Percentiles rank a stretch among this genome's conserved stretches.
These are phyloP conservation scores for Plasmodium inui DNA, from an alignment of 169 alveolate species.

Conservation along the genomic window DNA sequence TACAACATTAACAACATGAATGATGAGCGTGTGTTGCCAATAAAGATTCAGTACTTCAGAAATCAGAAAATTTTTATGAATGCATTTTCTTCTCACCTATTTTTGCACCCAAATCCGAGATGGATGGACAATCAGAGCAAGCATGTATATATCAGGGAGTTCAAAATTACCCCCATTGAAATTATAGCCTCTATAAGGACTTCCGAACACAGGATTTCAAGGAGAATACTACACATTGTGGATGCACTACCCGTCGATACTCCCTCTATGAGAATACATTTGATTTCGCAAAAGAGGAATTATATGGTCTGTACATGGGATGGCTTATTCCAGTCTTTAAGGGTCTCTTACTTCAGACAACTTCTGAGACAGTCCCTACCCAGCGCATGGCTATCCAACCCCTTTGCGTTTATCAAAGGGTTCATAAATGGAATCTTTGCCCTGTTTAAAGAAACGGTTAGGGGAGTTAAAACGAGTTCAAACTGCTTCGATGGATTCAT, in stretches of 20 bases:
- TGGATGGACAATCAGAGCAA: constrained; percentile 84
- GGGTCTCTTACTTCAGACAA: constrained; percentile 89
- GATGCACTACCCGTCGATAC: constrained; percentile 94
- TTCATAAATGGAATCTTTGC: constrained; percentile 86
- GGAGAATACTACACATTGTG: constrained; percentile 88
- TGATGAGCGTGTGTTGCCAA: constrained; percentile 60
- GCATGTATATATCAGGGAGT: constrained; percentile 87
- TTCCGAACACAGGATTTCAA: constrained; percentile 87
- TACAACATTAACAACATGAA: constrained; percentile 44
- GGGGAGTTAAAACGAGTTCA: constrained; percentile 80
- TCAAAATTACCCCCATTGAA: constrained; percentile 86
- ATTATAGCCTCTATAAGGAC: constrained; percentile 91
- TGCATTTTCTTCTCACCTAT: constrained; percentile 76
- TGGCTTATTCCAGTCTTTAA: constrained; percentile 87
- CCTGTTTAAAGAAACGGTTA: constrained; percentile 84
- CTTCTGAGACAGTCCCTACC: constrained; percentile 92
- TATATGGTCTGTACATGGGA: constrained; percentile 87
- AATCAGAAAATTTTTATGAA: constrained; percentile 75
- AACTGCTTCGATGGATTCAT: constrained; percentile 89
- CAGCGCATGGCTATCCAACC: constrained; percentile 91
- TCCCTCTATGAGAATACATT: constrained; percentile 91
- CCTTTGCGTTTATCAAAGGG: constrained; percentile 90
- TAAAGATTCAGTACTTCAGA: constrained; percentile 75
- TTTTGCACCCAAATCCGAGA: constrained; percentile 85
- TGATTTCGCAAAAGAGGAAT: constrained; percentile 84